These are phyloP conservation scores for Macadamia integrifolia DNA, from an alignment of 164 flowering plant genomes.

Conservation along the genomic window DNA sequence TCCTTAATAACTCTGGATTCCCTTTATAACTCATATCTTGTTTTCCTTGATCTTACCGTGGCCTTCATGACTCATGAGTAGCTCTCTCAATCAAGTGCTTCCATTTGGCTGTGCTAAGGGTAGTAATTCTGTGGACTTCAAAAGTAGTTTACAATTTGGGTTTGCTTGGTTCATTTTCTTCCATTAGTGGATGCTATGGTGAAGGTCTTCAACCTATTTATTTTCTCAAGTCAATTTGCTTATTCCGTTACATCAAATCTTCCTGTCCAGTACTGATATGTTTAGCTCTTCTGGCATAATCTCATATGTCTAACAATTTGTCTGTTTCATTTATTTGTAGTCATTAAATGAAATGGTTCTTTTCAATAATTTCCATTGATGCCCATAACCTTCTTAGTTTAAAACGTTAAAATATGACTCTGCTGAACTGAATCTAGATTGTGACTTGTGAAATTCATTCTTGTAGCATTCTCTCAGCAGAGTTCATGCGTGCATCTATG, in stretches of 20 bases:
- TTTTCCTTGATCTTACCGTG: no score
- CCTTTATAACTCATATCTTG: no score
- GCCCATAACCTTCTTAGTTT: not conserved
- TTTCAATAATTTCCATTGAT: not conserved
- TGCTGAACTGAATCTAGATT: constrained; percentile 13
- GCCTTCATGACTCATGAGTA: no score
- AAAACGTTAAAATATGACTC: not conserved
- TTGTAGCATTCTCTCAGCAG: constrained; percentile 99
- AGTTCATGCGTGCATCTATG: constrained; percentile 85
- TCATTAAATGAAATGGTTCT: not conserved
- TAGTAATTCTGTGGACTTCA: no score
- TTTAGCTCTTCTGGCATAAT: constrained; percentile 1
- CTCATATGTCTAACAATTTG: not conserved
- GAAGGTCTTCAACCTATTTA: not conserved
- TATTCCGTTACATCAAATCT: not conserved
- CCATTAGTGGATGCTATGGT: not conserved
- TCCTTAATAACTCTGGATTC: no score
- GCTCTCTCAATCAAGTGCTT: no score
- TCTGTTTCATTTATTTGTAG: not conserved
- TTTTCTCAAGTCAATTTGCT: not conserved
- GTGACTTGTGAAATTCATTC: constrained; percentile 51
- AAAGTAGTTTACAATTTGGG: not conserved
- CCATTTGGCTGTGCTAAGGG: no score
- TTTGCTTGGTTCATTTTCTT: not conserved
- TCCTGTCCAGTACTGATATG: not conserved